Evolutionary conservation across 179 eudicot genomes (phyloP), one percentile per base, ranked within the genome.

Genomic region (Heliamphora pulchella): DNA sequence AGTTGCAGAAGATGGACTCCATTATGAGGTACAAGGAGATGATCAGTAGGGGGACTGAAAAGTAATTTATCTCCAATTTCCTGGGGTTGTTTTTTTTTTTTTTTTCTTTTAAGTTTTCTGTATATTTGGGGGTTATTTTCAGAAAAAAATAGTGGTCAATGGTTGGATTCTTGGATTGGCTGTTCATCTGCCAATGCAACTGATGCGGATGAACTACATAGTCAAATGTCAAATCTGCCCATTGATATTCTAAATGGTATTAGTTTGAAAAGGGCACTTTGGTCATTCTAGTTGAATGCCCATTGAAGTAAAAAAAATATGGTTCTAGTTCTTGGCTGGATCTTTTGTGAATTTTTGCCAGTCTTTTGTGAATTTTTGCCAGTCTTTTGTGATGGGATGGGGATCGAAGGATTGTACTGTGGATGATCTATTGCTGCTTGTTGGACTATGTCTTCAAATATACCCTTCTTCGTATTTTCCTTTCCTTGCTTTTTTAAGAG

Each of bases 1-100:
- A 92, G 86, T 71, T 93, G 82, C 97, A 93, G 81, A 86, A 91
- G 86, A 13, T 90, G 48, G 94, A 93, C 41, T 93, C 97, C 0
- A 76, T 93, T 58, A 14, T 87, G 65, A 90, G 96, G 88, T 86
- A 88, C 81, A 89, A 83, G 81, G 89, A 87, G 22, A 76, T 82
- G 84, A 76, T 79, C 2, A 78, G 48, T 8, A 90, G 87, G 76
- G 88, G 83, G 75, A 78, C 79, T 68, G 86, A 57, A 59, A 79
- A 75, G 80, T 83, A 31, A 64, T 74, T 63, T 48, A 31, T 51
- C 10, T 14, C 20, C 57, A 3, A 71, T 58, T 20, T 70, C n/a
- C 4, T 20, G 74, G 79, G 78, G 80, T 3, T 8, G 59, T 57
- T 75, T 58, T 68, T 5, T 14, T 31, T 31, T 31, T 31, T 31